Evolutionary conservation across 2,329 filamentous ascomycete species (phyloP).

Genomic region (Cladosporium sp.): DNA sequence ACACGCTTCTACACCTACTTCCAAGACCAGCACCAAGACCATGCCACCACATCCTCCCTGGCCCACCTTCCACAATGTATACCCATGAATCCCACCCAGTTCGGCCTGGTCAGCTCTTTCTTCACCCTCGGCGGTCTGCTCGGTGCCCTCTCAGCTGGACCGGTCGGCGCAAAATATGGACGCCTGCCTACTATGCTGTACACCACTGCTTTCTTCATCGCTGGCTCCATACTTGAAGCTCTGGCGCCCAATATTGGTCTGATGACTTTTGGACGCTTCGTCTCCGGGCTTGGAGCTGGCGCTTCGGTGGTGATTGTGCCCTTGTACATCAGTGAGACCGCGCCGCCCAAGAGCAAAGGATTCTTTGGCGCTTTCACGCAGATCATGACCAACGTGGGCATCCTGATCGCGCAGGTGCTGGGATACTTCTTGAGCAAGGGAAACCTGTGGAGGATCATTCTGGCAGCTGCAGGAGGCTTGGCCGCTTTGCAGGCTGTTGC

Average conservation of each 20-base stretch:
- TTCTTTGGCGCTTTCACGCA: conserved; percentile 85
- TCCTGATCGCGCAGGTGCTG: conserved; percentile 76
- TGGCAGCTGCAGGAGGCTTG: conserved; percentile 70
- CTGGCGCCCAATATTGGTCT: conserved; percentile 66
- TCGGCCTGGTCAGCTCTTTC: conserved; percentile 83
- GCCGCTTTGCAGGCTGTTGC: conserved; percentile 67
- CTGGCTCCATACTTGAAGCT: conserved; percentile 76
- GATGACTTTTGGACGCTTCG: conserved; percentile 71
- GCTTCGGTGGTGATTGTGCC: conserved; percentile 90
- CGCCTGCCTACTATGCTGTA: conserved; percentile 73
- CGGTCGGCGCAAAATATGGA: conserved; percentile 74
- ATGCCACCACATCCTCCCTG: conserved; percentile 3
- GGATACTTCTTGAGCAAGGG: conserved; percentile 85
- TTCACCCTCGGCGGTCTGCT: conserved; percentile 87
- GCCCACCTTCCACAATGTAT: conserved; percentile 70
- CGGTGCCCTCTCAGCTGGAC: conserved; percentile 78
- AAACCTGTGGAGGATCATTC: conserved; percentile 78
- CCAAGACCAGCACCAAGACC: conserved; percentile 1
- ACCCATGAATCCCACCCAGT: conserved; percentile 77
- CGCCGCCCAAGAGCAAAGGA: conserved; percentile 61
- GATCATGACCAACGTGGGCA: conserved; percentile 85
- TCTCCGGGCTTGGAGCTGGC: conserved; percentile 82
- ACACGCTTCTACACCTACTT: conserved; percentile 21
- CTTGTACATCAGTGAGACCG: conserved; percentile 89
- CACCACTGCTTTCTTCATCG: conserved; percentile 73